Evolutionary conservation across 176 grass and related monocot species (phyloP).

Genomic region (Stipa capillata): DNA sequence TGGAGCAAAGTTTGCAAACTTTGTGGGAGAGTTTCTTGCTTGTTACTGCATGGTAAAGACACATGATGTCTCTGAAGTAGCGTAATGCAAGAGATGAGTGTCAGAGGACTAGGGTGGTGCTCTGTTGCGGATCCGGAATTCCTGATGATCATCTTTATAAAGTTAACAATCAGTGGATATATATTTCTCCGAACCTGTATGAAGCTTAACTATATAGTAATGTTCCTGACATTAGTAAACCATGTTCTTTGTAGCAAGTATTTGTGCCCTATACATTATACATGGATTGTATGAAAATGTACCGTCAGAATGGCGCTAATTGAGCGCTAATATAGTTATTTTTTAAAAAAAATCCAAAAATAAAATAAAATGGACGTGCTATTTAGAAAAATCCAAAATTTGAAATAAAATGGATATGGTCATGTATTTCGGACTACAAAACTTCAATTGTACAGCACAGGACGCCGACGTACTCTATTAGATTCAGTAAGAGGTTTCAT

Average conservation of each 20-base stretch:
- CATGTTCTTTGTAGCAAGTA: background rate
- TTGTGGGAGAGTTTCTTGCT: background rate
- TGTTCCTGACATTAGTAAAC: background rate
- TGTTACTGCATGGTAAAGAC: background rate
- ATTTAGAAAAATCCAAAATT: too few relatives aligned
- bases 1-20: background rate
- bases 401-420: too few relatives aligned
- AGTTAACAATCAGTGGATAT: background rate
- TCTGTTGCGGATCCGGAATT: background rate
- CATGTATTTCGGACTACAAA: too few relatives aligned
- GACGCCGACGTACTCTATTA: too few relatives aligned
- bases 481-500: too few relatives aligned
- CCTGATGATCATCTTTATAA: background rate
- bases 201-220: background rate
- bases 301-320: background rate
- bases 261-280: background rate
- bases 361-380: too few relatives aligned
- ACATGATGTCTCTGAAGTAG: background rate
- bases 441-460: background rate
- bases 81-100: background rate
- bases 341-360: background rate
- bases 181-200: background rate
- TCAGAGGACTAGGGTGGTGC: background rate
- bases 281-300: background rate
- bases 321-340: background rate